phyloP scores from a whole-genome alignment of 1,284 basidiomycete genomes.

The Heterobasidion parviporum region DNA sequence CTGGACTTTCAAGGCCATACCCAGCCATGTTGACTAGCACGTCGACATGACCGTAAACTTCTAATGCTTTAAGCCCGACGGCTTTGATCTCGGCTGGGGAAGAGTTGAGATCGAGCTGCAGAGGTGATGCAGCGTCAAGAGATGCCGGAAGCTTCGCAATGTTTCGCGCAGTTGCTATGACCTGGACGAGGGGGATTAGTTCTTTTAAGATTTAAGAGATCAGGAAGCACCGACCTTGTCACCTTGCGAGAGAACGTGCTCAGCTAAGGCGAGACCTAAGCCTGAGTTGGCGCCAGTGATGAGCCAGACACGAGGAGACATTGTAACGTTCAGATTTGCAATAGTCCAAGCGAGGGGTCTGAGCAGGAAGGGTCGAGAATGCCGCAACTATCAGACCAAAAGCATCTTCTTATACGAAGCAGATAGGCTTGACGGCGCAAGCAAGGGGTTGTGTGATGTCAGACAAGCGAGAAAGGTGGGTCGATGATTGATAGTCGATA shows the following conservation, averaged over 20 bases:
- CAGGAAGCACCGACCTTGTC: conserved; percentile 13
- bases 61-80: conserved; percentile 12
- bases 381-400: too few species aligned
- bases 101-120: conserved; percentile 17
- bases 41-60: conserved; percentile 10
- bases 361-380: too few species aligned
- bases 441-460: too few species aligned
- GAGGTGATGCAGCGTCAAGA: conserved; percentile 14
- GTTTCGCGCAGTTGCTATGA: conserved; percentile 18
- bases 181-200: conserved; percentile 10
- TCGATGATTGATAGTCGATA: too few species aligned
- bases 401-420: too few species aligned
- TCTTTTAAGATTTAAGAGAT: not conserved
- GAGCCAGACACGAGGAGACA: conserved; percentile 16
- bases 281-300: conserved; percentile 24
- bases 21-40: conserved; percentile 19
- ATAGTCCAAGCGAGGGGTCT: too few species aligned
- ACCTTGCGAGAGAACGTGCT: conserved; percentile 16
- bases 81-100: conserved; percentile 15
- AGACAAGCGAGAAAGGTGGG: too few species aligned
- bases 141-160: conserved; percentile 13
- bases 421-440: too few species aligned
- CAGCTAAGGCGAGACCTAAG: conserved; percentile 18
- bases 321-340: not conserved
- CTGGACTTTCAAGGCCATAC: conserved; percentile 15